Evolutionary conservation across 2,329 filamentous ascomycete species (phyloP), one percentile per base, ranked within the genome.

Genomic region (Penicillium capsulatum): DNA sequence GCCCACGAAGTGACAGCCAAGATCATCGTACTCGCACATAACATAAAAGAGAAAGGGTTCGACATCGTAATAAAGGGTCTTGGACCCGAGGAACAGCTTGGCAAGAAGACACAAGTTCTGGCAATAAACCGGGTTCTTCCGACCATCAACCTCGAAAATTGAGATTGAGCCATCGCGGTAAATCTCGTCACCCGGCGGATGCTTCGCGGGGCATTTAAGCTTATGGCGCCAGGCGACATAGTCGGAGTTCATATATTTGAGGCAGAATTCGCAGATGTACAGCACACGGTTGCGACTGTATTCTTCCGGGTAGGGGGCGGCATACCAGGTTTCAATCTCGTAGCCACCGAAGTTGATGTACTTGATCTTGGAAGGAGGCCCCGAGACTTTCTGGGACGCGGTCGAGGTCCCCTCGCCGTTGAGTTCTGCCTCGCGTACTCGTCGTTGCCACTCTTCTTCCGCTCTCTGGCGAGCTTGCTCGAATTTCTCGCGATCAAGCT

Each of bases 211-310:
- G 55, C 92, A 98, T 70, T 98, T 98, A 55, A 89, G 78, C 70
- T 97, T 97, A 67, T 98, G 92, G 37, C 92, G 80, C 88, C 91
- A 97, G 10, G 92, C 91, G 17, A 98, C 92, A 57, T 94, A 97
- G 63, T 96, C 91, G 13, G 92, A 97, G 65, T 94, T 95, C 89
- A 98, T 96, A 70, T 98, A 98, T 68, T 97, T 98, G 44, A 98
- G 74, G 63, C 92, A 98, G 65, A 97, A 98, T 65, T 98, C 94
- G 74, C 92, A 98, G 48, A 98, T 97, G 67, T 95, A 97, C n/a
- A 98, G 77, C 26, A 95, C 86, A 19, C 87, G 83, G 61, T 98
- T 97, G 49, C 91, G 82, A 63, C 89, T 97, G 71, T 98, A 98
- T 67, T 98, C 92, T 62, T 96, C 92, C 0, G 92, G 92, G 61